phyloP scores from a whole-genome alignment of 148 eudicot species.

The Nepenthes mirabilis region DNA sequence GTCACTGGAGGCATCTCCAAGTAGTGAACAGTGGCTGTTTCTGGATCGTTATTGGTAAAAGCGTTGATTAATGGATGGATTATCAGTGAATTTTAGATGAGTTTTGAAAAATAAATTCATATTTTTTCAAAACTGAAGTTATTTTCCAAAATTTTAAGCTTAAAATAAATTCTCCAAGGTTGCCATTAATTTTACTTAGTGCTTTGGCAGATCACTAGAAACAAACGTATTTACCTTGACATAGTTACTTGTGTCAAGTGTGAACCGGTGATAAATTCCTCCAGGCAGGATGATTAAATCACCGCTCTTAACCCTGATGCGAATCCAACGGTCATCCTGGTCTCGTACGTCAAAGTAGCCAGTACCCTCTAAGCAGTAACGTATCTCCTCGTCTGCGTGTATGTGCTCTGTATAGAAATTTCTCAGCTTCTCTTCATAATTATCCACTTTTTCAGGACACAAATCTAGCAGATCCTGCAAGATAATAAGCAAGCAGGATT shows the following conservation, averaged over 20 bases:
- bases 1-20: too few species aligned
- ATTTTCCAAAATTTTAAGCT: too few species aligned
- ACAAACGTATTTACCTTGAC: slow-evolving; percentile 40
- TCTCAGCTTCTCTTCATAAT: slow-evolving; percentile 84
- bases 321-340: slow-evolving; percentile 83
- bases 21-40: too few species aligned
- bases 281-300: slow-evolving; percentile 83
- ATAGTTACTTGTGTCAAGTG: slow-evolving; percentile 73
- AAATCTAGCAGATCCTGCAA: slow-evolving; percentile 74
- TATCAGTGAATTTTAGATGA: too few species aligned
- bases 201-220: neutral
- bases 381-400: slow-evolving; percentile 87
- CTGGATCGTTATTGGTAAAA: too few species aligned
- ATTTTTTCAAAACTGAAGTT: neutral
- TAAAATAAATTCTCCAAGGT: too few species aligned
- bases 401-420: slow-evolving; percentile 89
- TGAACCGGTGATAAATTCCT: slow-evolving; percentile 94
- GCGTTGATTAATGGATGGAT: too few species aligned
- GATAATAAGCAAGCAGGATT: too few species aligned
- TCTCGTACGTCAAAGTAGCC: slow-evolving; percentile 91
- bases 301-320: slow-evolving; percentile 65
- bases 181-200: too few species aligned
- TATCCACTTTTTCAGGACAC: slow-evolving; percentile 86
- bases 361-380: slow-evolving; percentile 84
- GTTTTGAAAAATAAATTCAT: too few species aligned